phyloP scores from a whole-genome alignment of 148 eudicot genomes.

The Diospyros kaki region DNA sequence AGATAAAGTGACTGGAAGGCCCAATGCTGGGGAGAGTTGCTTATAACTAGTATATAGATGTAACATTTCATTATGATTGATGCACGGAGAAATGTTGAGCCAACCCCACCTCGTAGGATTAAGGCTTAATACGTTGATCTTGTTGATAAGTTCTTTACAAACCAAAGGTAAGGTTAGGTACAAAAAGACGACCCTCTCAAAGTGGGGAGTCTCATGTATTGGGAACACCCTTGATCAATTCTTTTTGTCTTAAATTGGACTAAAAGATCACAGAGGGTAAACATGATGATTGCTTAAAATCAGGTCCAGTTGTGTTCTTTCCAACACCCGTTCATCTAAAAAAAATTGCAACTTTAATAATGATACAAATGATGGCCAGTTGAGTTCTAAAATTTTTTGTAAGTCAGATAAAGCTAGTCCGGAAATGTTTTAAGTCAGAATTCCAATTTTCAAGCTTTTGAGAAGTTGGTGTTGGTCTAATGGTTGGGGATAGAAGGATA shows the following conservation, averaged over 20 bases:
- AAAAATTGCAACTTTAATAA: background rate
- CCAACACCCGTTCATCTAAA: background rate
- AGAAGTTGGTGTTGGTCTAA: background rate
- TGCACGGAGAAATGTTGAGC: no score
- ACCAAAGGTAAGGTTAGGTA: background rate
- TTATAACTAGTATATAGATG: background rate
- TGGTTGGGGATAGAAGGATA: background rate
- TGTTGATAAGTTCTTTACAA: no score
- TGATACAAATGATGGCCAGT: slow-evolving; percentile 8
- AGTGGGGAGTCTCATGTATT: no score
- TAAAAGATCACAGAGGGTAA: no score
- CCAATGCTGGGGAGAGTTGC: background rate
- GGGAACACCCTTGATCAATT: no score
- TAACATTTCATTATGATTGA: background rate
- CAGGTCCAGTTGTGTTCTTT: background rate
- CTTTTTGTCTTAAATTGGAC: no score
- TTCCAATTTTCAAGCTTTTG: no score
- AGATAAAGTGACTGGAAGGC: background rate
- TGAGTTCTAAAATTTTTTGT: background rate
- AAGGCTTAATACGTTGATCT: no score
- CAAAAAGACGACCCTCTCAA: no score
- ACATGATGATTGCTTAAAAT: background rate
- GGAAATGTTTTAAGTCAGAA: background rate
- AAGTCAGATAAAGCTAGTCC: background rate
- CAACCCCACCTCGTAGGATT: background rate